Evolutionary conservation across 192 early-diverging fungal genomes (phyloP).

Genomic region (Mortierella claussenii): DNA sequence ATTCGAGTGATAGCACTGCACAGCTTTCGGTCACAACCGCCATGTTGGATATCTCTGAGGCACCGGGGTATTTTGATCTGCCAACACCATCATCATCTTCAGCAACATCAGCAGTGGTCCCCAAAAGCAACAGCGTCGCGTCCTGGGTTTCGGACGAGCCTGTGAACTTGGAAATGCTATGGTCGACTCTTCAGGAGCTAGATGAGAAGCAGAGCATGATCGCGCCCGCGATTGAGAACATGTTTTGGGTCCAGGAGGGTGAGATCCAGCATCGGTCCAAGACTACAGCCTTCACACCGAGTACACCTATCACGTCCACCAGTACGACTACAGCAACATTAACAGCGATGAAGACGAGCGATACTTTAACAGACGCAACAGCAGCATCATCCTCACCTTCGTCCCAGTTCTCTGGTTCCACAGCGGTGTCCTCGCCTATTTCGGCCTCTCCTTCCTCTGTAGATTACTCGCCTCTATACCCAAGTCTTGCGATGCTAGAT

Average conservation of each 20-base stretch:
- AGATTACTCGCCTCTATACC: constrained; percentile 36
- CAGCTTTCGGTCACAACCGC: constrained; percentile 1
- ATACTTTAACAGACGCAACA: neutral
- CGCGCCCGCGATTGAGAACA: constrained; percentile 40
- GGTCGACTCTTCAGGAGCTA: constrained; percentile 33
- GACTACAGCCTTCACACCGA: constrained; percentile 8
- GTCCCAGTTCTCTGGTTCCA: neutral
- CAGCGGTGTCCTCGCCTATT: neutral
- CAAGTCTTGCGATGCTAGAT: constrained; percentile 34
- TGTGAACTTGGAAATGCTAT: constrained; percentile 23
- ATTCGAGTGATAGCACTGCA: neutral
- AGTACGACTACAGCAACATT: too few relatives aligned
- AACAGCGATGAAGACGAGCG: too few relatives aligned
- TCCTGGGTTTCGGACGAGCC: neutral
- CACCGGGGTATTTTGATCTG: neutral
- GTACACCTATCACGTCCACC: too few relatives aligned
- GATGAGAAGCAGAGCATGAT: constrained; percentile 46
- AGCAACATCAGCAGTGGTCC: neutral
- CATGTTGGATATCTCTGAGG: constrained; percentile 3
- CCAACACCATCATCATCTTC: neutral
- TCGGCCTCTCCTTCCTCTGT: constrained; percentile 4
- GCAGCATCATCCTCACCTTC: neutral
- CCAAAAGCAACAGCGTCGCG: neutral
- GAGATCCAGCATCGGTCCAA: constrained; percentile 43
- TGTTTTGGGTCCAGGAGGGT: constrained; percentile 53